Evolutionary conservation across 345 rosid species (phyloP).

Genomic region (Aurinia saxatilis): DNA sequence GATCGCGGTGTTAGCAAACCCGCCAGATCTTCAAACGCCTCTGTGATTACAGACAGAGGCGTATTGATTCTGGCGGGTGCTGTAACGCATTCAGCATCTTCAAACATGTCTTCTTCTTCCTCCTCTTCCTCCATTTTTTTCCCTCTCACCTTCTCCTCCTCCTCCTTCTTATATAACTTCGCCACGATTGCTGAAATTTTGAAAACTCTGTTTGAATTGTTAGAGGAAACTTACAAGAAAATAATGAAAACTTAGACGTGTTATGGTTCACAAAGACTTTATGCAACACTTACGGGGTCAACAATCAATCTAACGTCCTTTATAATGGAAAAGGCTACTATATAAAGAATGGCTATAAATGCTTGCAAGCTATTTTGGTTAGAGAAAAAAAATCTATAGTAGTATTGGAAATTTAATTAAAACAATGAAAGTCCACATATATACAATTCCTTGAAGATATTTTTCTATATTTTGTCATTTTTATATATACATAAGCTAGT

Average conservation of each 20-base stretch:
- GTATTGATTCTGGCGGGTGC: constrained; percentile 17
- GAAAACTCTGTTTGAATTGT: constrained; percentile 5
- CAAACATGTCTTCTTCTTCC: constrained; percentile 16
- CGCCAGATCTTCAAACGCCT: constrained; percentile 55
- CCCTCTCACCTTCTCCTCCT: constrained; percentile 13
- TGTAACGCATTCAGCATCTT: constrained; percentile 21
- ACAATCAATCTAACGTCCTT: constrained; percentile 9
- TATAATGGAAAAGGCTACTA: constrained; percentile 3
- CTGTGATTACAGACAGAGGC: constrained; percentile 44
- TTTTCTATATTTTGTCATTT: too few relatives aligned
- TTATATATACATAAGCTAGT: too few relatives aligned
- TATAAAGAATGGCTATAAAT: constrained; percentile 11
- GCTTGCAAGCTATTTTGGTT: constrained; percentile 2
- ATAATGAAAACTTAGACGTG: neutral
- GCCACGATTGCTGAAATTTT: constrained; percentile 25
- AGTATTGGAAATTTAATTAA: too few relatives aligned
- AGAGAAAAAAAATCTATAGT: neutral
- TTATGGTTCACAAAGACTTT: neutral
- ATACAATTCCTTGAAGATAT: too few relatives aligned
- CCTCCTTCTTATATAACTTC: constrained; percentile 24
- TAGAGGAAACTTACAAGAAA: constrained; percentile 2
- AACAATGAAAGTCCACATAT: too few relatives aligned
- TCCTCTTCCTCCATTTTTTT: constrained; percentile 18
- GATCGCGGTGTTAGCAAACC: constrained; percentile 25
- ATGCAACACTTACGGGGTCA: constrained; percentile 8